These are phyloP conservation scores for Saturnispora quitensis DNA, from an alignment of 805 yeast species.

Conservation along the genomic window DNA sequence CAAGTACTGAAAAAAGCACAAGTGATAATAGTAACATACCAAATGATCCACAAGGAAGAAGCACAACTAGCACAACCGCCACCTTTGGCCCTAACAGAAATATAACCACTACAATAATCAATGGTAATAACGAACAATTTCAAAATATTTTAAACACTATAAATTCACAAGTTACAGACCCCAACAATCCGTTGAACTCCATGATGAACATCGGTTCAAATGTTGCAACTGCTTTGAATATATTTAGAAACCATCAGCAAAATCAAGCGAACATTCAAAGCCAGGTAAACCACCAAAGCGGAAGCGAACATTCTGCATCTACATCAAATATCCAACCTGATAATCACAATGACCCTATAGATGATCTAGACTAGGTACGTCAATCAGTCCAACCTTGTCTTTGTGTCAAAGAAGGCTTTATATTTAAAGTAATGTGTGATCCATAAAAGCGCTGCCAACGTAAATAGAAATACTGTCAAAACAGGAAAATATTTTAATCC, in stretches of 20 bases:
- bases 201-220: conserved; percentile 2
- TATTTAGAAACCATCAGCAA: neutral
- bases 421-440: conserved; percentile 17
- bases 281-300: neutral
- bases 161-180: neutral
- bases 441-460: conserved; percentile 23
- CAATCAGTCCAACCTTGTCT: conserved; percentile 8
- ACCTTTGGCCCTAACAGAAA: neutral
- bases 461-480: conserved; percentile 17
- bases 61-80: neutral
- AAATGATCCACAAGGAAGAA: neutral
- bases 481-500: conserved; percentile 27
- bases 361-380: neutral
- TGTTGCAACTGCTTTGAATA: neutral
- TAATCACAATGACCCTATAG: neutral
- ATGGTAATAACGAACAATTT: neutral
- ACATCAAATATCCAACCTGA: neutral
- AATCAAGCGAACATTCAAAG: neutral
- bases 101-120: neutral
- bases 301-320: neutral
- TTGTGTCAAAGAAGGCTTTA: conserved; percentile 13
- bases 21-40: neutral
- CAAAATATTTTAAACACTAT: neutral
- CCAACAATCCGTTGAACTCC: neutral
- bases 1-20: neutral